Base-by-base conservation (phyloP, 1,284 basidiomycete genomes). In the Meripilus lineatus region DNA sequence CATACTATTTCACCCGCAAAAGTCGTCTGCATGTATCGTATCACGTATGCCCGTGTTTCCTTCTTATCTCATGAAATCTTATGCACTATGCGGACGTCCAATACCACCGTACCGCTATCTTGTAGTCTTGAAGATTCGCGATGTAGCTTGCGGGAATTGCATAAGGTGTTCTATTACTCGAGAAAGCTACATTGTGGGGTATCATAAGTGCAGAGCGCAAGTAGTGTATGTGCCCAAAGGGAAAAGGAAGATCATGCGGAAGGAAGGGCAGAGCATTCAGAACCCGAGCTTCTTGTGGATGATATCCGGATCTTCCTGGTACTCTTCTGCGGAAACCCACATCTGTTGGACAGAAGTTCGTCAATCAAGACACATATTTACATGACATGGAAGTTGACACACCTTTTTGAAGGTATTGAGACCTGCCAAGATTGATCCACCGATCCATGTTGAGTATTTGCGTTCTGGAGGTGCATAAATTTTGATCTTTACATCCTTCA, bases 391-490 rank as follows among this genome's bases (percentile, higher is more conserved):
- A 41, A 15, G 28, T 28, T 57, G 40, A 51, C 46, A 48, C 28
- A 90, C 94, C 85, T 96, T 96, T 71, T 94, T 98, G 74, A 99
- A 99, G 17, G 96, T 97, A 55, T 84, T 94, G 48, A 99, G 68
- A 32, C 95, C 94, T 36, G 95, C 95, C 44, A 98, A 69, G 61
- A 96, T 96, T 46, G 90, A 93, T 4, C 95, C 95, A 42, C 96
- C 96, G 57, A 99, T 99, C 96, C 96, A 99, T 20, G 95, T 99
- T 15, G 93, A 94, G 67, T 99, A 99, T 70, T 99, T 99, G 51
- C 96, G 84, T 67, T 99, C 96, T n/a, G 96, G 96, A 23, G 96
- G 96, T 11, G 96, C 96, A 57, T 93, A 97, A 58, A 99, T 99
- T 73, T 97, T 97, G 68, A 99, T 93, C 75, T 98, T 98, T 61